phyloP scores from a whole-genome alignment of 73 alveolate genomes.

The Diophrys appendiculata region DNA sequence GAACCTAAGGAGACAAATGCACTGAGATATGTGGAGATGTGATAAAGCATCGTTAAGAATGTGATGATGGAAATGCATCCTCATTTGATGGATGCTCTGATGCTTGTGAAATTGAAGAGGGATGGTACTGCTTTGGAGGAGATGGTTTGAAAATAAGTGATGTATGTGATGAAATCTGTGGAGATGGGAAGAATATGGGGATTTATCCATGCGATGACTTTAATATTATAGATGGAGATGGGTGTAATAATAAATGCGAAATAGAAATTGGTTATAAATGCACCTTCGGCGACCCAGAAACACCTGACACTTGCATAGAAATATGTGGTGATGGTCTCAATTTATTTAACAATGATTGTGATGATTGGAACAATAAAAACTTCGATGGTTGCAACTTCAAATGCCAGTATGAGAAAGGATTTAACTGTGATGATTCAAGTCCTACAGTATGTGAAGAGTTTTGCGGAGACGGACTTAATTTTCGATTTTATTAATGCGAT shows the following conservation, averaged over 20 bases:
- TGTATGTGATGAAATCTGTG: slow-evolving; percentile 15
- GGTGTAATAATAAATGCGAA: slow-evolving; percentile 4
- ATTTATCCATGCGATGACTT: slow-evolving; percentile 25
- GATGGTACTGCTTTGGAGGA: slow-evolving; percentile 10
- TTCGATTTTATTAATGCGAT: neutral
- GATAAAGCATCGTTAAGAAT: too few species aligned
- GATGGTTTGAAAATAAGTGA: neutral
- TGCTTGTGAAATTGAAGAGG: slow-evolving; percentile 37
- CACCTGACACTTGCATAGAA: slow-evolving; percentile 1
- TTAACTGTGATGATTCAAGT: neutral
- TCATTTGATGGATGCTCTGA: slow-evolving; percentile 36
- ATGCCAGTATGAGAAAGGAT: neutral
- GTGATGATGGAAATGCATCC: slow-evolving; percentile 52
- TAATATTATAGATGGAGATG: slow-evolving; percentile 11
- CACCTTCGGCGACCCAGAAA: neutral
- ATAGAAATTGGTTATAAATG: slow-evolving; percentile 11
- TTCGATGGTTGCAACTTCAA: neutral
- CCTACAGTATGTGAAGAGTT: neutral
- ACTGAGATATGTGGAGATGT: too few species aligned
- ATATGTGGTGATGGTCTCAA: slow-evolving; percentile 15
- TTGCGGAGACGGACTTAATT: neutral
- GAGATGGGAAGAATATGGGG: slow-evolving; percentile 25
- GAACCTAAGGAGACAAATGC: too few species aligned
- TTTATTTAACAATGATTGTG: neutral
- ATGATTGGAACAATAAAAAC: neutral